A percentile compares a stretch with the other conserved stretches of the same genome.
phyloP scores from a whole-genome alignment of 352 stramenopile genomes.

The Pythium brassicae region DNA sequence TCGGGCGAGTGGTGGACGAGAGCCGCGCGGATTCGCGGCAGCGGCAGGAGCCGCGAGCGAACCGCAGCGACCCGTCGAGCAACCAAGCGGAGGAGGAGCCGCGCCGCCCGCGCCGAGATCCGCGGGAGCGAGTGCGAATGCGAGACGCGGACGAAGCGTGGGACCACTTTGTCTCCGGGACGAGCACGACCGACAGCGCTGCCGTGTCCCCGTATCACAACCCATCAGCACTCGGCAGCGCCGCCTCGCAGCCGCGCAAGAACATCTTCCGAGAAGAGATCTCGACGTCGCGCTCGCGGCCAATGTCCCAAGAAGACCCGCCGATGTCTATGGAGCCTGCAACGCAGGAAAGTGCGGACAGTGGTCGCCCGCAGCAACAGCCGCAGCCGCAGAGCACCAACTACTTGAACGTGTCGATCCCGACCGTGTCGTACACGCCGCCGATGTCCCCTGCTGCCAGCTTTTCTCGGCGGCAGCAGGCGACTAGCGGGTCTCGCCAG shows the following conservation, averaged over 20 bases:
- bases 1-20: not conserved
- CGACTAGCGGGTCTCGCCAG: not conserved
- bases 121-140: conserved; percentile 22
- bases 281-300: conserved; percentile 12
- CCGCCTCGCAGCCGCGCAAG: conserved; percentile 6
- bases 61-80: not conserved
- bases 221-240: conserved; percentile 1
- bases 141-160: conserved; percentile 25
- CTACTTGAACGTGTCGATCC: conserved; percentile 20
- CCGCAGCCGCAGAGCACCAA: conserved; percentile 4
- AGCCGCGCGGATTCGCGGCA: not conserved
- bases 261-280: conserved; percentile 26
- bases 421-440: conserved; percentile 23
- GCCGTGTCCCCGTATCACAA: conserved; percentile 5
- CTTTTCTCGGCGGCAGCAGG: conserved; percentile 2
- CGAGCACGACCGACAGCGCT: conserved; percentile 11
- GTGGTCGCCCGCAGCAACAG: conserved; percentile 2
- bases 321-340: not conserved
- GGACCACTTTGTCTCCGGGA: conserved; percentile 34
- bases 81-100: conserved; percentile 9
- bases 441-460: conserved; percentile 13
- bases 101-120: no score
- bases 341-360: not conserved
- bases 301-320: conserved; percentile 1
- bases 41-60: not conserved